Percentiles rank a stretch among this genome's conserved stretches.
Evolutionary conservation across 176 grass and related monocot species (phyloP).

Genomic region (Oryza glaberrima): DNA sequence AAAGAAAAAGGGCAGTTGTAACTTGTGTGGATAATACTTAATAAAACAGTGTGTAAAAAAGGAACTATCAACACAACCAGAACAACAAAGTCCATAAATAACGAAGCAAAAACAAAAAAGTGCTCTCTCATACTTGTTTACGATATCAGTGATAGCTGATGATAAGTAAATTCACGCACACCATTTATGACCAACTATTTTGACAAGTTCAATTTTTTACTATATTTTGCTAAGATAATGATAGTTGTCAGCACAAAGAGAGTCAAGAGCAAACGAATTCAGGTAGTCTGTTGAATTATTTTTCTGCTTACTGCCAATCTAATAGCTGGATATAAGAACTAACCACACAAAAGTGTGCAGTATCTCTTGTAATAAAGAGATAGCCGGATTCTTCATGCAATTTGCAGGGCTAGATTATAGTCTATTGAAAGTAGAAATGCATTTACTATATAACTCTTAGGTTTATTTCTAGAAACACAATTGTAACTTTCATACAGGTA

Average conservation of each 20-base stretch:
- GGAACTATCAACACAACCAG: slow-evolving; percentile 22
- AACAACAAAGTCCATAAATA: background rate
- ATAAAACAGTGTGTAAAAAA: slow-evolving; percentile 29
- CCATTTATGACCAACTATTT: slow-evolving; percentile 6
- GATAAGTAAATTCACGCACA: slow-evolving; percentile 8
- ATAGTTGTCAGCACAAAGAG: background rate
- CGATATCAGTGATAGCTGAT: background rate
- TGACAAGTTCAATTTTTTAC: background rate
- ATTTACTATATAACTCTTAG: background rate
- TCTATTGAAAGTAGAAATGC: background rate
- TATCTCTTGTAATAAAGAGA: background rate
- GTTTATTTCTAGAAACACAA: background rate
- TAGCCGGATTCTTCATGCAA: background rate
- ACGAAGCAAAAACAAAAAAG: background rate
- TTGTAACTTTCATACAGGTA: background rate
- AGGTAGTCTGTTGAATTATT: background rate
- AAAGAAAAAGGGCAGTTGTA: background rate
- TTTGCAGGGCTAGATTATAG: background rate
- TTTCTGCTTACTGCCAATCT: background rate
- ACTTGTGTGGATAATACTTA: slow-evolving; percentile 1
- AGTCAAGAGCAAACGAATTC: background rate
- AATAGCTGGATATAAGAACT: background rate
- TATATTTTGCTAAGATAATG: background rate
- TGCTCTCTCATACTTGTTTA: background rate
- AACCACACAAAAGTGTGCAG: background rate